phyloP scores from a whole-genome alignment of 208 protist species.

The Pavlovales sp. region DNA sequence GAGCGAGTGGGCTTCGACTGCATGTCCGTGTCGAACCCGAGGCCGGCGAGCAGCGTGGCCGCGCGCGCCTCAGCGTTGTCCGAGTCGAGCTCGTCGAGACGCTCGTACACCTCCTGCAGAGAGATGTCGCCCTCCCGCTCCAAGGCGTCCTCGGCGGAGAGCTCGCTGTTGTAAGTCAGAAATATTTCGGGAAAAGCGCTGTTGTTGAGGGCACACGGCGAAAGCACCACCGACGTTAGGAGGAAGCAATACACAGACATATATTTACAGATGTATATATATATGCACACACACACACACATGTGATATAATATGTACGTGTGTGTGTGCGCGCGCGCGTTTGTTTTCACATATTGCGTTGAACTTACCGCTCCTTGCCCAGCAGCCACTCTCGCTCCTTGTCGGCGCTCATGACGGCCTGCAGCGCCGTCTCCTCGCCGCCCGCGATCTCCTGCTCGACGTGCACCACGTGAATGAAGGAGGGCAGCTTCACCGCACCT shows the following conservation, averaged over 20 bases:
- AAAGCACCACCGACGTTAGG: neutral
- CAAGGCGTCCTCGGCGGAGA: neutral
- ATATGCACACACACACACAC: no score
- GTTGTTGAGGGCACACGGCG: neutral
- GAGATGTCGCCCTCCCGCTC: constrained; percentile 34
- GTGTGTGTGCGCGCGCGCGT: no score
- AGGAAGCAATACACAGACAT: neutral
- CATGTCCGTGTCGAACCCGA: constrained; percentile 24
- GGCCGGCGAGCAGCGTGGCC: constrained; percentile 18
- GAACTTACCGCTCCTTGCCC: neutral
- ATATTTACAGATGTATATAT: neutral
- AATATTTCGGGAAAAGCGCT: neutral
- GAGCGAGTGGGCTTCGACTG: constrained; percentile 12
- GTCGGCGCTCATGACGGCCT: constrained; percentile 36
- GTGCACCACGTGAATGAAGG: constrained; percentile 11
- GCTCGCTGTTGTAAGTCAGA: neutral
- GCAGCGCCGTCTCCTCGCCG: constrained; percentile 10
- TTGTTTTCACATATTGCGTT: no score
- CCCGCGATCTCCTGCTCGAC: constrained; percentile 40
- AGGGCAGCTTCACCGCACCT: neutral
- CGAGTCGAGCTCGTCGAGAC: constrained; percentile 46
- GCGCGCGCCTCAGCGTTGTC: constrained; percentile 42
- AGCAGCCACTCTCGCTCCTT: constrained; percentile 45
- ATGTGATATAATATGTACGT: no score
- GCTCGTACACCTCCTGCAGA: constrained; percentile 49